These are phyloP conservation scores for Colletotrichum viniferum DNA, from an alignment of 2,329 filamentous ascomycete genomes.

Conservation along the genomic window DNA sequence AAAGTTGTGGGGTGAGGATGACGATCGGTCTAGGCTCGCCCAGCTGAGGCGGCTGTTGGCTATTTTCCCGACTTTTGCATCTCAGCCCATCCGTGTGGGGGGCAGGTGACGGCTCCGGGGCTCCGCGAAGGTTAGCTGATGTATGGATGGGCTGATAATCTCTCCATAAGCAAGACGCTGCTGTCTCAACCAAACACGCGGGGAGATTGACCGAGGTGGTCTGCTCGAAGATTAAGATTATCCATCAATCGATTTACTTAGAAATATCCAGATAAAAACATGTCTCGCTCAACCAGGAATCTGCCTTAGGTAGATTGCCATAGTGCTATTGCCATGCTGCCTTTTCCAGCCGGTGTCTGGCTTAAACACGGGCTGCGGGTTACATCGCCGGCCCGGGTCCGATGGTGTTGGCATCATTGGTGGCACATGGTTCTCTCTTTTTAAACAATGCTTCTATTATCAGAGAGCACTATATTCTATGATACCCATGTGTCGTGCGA, in stretches of 20 bases:
- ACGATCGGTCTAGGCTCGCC: not conserved
- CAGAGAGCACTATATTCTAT: not conserved
- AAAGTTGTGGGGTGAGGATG: slow-evolving; percentile 5
- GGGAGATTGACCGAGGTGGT: not conserved
- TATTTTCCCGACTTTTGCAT: not conserved
- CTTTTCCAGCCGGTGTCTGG: fast-evolving
- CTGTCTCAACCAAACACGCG: not conserved
- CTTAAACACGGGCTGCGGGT: fast-evolving
- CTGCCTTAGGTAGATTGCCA: not conserved
- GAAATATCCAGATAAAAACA: fast-evolving
- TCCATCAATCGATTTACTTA: not conserved
- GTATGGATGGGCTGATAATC: not conserved
- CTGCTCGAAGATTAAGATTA: not conserved
- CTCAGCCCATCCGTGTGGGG: not conserved
- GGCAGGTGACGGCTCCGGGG: not conserved
- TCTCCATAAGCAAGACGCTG: not conserved
- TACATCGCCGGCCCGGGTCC: not conserved
- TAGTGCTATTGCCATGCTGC: not conserved
- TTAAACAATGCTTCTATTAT: not conserved
- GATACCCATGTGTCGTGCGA: not conserved
- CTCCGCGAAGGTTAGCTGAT: not conserved
- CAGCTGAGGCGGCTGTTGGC: not conserved
- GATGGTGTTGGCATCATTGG: fast-evolving
- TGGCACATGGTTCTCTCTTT: not conserved
- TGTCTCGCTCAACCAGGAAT: not conserved